Conservation (phyloP, 768 basidiomycete genomes). For the Russula virescens region DNA sequence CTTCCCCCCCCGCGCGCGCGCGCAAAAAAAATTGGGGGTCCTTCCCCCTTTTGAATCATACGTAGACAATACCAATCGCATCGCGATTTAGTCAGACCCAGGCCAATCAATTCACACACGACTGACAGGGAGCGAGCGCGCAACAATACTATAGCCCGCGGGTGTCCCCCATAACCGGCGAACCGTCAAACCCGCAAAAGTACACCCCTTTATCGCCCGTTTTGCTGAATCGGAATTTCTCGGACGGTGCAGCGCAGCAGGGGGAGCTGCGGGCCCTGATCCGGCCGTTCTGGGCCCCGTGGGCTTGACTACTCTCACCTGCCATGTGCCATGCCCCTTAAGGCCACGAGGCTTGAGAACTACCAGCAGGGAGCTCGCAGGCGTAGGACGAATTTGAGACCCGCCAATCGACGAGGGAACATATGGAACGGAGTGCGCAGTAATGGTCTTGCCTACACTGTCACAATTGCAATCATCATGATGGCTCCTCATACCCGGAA, state of each 20-base stretch:
- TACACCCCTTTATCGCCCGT: slow-evolving; percentile 3
- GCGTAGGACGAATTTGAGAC: neutral
- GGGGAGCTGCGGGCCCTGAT: neutral
- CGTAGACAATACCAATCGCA: neutral
- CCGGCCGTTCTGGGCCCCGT: neutral
- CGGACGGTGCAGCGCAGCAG: neutral
- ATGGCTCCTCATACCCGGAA: neutral
- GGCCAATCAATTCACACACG: too few species aligned
- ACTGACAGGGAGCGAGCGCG: too few species aligned
- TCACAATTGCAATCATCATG: too few species aligned
- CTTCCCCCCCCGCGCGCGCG: too few species aligned
- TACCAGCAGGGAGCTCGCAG: neutral
- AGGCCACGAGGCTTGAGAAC: neutral
- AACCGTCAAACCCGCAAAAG: neutral
- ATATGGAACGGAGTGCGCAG: too few species aligned
- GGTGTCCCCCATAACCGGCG: neutral
- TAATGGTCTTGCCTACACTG: too few species aligned
- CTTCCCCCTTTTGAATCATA: too few species aligned
- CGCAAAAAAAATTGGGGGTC: too few species aligned
- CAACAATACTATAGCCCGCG: neutral
- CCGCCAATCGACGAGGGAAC: neutral
- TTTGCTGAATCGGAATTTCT: neutral
- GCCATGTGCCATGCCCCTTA: neutral
- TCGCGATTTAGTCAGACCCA: neutral
- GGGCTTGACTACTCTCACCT: neutral